Evolutionary conservation across 768 basidiomycete species (phyloP).

Genomic region (Lactifluus volemus): DNA sequence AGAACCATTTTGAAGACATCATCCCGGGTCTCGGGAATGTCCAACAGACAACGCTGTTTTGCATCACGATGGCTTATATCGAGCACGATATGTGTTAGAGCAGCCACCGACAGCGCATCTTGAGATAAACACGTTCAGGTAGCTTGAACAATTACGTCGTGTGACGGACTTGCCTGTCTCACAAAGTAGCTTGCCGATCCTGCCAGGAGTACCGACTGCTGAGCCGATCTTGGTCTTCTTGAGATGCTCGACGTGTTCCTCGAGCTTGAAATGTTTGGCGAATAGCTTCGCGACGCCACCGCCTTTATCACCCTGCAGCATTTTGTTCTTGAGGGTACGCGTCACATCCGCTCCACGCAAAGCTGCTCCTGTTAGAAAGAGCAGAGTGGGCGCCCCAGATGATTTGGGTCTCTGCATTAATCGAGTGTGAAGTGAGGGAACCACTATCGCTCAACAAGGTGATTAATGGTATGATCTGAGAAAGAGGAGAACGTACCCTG

Average conservation of each 20-base stretch:
- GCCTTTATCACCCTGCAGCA: slow-evolving; percentile 68
- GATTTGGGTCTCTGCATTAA: slow-evolving; percentile 68
- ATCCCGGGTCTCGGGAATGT: slow-evolving; percentile 77
- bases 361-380: slow-evolving; percentile 84
- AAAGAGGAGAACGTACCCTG: slow-evolving; percentile 40
- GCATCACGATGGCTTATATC: slow-evolving; percentile 66
- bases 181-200: slow-evolving; percentile 77
- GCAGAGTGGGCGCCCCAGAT: slow-evolving; percentile 76
- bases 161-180: slow-evolving; percentile 45
- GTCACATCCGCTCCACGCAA: slow-evolving; percentile 87
- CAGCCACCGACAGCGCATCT: slow-evolving; percentile 67
- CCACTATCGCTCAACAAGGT: slow-evolving; percentile 32
- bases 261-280: slow-evolving; percentile 87
- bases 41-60: slow-evolving; percentile 67
- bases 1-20: slow-evolving; percentile 73
- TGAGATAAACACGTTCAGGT: slow-evolving; percentile 15
- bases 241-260: slow-evolving; percentile 80
- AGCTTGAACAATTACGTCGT: background rate
- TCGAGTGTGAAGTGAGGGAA: slow-evolving; percentile 59
- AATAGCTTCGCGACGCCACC: slow-evolving; percentile 94
- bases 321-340: slow-evolving; percentile 59
- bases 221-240: slow-evolving; percentile 77
- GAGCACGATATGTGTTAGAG: slow-evolving; percentile 77
- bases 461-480: background rate
- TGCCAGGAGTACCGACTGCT: slow-evolving; percentile 87